These are phyloP conservation scores for Leavenworthia alabamica DNA, from an alignment of 345 rosid genomes.

Conservation along the genomic window DNA sequence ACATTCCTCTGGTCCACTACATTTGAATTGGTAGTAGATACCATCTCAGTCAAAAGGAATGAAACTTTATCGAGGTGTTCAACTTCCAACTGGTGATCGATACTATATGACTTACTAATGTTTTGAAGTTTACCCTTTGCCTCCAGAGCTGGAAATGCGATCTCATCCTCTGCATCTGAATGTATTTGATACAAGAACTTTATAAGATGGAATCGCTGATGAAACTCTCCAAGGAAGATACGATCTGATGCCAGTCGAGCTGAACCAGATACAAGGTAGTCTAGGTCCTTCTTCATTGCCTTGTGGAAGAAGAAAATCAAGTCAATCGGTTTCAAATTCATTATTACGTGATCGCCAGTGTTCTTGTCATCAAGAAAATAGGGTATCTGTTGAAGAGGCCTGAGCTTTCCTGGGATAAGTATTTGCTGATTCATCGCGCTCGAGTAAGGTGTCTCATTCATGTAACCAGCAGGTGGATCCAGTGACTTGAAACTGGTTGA, in stretches of 20 bases:
- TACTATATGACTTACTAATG: slow-evolving; percentile 51
- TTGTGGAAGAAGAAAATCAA: slow-evolving; percentile 67
- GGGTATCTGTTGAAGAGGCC: slow-evolving; percentile 17
- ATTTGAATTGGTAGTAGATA: slow-evolving; percentile 25
- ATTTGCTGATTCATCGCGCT: slow-evolving; percentile 40
- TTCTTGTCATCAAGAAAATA: slow-evolving; percentile 30
- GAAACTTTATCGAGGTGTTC: slow-evolving; percentile 45
- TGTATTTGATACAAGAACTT: slow-evolving; percentile 49
- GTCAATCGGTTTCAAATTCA: slow-evolving; percentile 52
- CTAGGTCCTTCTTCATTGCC: slow-evolving; percentile 68
- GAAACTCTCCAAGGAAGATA: slow-evolving; percentile 49
- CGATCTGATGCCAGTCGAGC: slow-evolving; percentile 43
- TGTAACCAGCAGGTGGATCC: slow-evolving; percentile 18
- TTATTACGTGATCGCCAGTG: slow-evolving; percentile 5
- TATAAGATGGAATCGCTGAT: slow-evolving; percentile 48
- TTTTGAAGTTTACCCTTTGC: slow-evolving; percentile 56
- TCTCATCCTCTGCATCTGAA: slow-evolving; percentile 70
- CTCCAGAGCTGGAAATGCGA: slow-evolving; percentile 77
- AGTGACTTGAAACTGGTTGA: slow-evolving; percentile 20
- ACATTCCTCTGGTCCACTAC: slow-evolving; percentile 16
- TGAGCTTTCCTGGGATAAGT: slow-evolving; percentile 32
- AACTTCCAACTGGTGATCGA: slow-evolving; percentile 57
- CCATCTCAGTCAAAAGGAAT: slow-evolving; percentile 48
- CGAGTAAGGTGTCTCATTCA: slow-evolving; percentile 34
- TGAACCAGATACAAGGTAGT: slow-evolving; percentile 52